Base-by-base conservation (phyloP, 2,329 filamentous ascomycete species). In the Phoma herbarum region DNA sequence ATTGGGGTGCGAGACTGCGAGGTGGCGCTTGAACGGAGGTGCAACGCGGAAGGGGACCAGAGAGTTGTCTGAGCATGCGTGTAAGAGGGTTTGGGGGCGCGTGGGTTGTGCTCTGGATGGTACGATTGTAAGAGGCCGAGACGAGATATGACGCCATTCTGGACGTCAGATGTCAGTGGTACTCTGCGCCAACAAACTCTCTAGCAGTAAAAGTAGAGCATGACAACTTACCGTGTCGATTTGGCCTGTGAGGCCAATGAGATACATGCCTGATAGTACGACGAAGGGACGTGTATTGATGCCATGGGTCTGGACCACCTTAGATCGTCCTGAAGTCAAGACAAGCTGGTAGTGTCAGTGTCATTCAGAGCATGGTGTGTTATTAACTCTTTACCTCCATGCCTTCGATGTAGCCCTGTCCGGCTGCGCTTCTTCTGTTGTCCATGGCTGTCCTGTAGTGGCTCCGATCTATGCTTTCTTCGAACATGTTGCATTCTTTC, bases 131-230 rank as follows among this genome's bases (percentile, higher is more conserved):
- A 8, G 14, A 43, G 41, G 4, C 41, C 41, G 23, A 43, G 41
- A 23, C 41, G 41, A 43, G 41, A 43, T 26, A 43, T 43, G 23
- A 43, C 22, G 41, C 41, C 41, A 14, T 26, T 26, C 41, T 43
- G 11, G 8, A 43, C 2, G 23, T 43, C 22, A 10, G 8, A 5
- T 12, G 39, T 42, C 7, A 23, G 39, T 11, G 2, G 12, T 20
- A 14, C 6, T 42, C 9, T 23, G 11, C 3, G 5, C 5, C 10
- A 11, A 18, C 3, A 23, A 12, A 2, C 4, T 14, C 4, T 37
- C 14, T n/a, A 16, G 33, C 33, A 18, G n/a, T 3, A n/a, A n/a
- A 37, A 9, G 11, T 11, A 4, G 31, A 7, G 12, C 8, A 25
- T 16, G 22, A 2, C 25, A 14, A 16, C 39, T 42, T 42, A 43